Conservation (phyloP, 371 early-diverging fungal species). For the Coemansia sp. region DNA sequence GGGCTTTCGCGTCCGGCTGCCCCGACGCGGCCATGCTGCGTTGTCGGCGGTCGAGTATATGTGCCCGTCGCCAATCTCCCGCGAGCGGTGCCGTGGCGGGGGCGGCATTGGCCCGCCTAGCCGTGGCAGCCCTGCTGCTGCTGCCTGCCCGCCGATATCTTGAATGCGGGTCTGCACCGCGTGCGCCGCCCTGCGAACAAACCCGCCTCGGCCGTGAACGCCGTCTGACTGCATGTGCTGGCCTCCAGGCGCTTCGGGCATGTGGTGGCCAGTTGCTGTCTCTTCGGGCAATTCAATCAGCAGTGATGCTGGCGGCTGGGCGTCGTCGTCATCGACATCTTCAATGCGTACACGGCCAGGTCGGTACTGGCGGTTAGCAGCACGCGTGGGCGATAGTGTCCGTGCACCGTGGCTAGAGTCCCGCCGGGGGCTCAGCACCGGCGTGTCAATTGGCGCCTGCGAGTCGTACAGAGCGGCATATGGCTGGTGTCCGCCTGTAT, state of each 20-base stretch:
- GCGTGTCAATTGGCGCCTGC: slow-evolving; percentile 17
- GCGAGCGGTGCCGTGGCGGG: slow-evolving; percentile 20
- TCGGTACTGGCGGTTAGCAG: not conserved
- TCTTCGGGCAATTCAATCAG: slow-evolving; percentile 26
- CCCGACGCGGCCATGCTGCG: slow-evolving; percentile 24
- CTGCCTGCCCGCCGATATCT: slow-evolving; percentile 40
- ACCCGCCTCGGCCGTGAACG: slow-evolving; percentile 9
- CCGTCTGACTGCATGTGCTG: slow-evolving; percentile 5
- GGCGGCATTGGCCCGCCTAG: slow-evolving; percentile 40
- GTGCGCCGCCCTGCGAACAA: slow-evolving; percentile 40
- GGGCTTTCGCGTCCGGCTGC: slow-evolving; percentile 9
- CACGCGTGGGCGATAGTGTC: not conserved
- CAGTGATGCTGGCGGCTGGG: slow-evolving; percentile 38
- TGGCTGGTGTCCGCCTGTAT: slow-evolving; percentile 3
- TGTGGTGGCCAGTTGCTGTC: not conserved
- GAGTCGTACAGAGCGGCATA: slow-evolving; percentile 18
- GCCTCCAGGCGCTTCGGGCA: not conserved
- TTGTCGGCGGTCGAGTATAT: slow-evolving; percentile 12
- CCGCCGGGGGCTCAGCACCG: slow-evolving; percentile 10
- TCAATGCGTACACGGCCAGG: not conserved
- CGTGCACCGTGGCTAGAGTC: slow-evolving; percentile 4
- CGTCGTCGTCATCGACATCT: slow-evolving; percentile 20
- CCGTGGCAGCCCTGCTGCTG: slow-evolving; percentile 26
- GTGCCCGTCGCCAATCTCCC: slow-evolving; percentile 25
- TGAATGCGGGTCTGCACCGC: slow-evolving; percentile 41